Conservation (phyloP, 768 basidiomycete species). For the Pleurotus pulmonarius region DNA sequence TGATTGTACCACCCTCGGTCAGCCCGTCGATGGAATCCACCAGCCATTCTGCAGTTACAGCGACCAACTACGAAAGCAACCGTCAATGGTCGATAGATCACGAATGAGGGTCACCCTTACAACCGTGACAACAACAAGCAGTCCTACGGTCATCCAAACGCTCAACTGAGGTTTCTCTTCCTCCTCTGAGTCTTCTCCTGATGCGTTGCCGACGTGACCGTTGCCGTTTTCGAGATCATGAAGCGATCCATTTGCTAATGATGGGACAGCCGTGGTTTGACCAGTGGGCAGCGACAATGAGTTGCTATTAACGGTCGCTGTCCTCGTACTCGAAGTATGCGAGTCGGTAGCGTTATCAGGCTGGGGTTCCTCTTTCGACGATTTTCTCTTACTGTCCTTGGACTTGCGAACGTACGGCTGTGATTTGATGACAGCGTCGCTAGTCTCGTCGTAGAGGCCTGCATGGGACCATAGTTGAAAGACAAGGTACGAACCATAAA, state of each 20-base stretch:
- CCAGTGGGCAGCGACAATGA: neutral
- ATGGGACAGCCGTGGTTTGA: conserved; percentile 1
- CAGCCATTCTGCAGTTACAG: conserved; percentile 64
- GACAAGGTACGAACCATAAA: conserved; percentile 67
- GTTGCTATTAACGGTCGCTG: neutral
- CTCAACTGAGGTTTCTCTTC: conserved; percentile 56
- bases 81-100: too few species aligned
- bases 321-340: neutral
- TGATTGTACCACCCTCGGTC: conserved; percentile 51
- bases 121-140: conserved; percentile 60
- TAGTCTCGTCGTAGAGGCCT: conserved; percentile 56
- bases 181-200: conserved; percentile 27
- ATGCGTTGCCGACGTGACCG: neutral
- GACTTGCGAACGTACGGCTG: conserved; percentile 24
- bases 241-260: conserved; percentile 11
- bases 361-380: conserved; percentile 13
- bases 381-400: conserved; percentile 22
- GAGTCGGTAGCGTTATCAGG: neutral
- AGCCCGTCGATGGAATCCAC: conserved; percentile 82
- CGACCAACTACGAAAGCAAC: conserved; percentile 41
- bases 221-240: conserved; percentile 7
- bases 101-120: conserved; percentile 33
- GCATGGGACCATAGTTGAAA: conserved; percentile 82
- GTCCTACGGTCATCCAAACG: conserved; percentile 43
- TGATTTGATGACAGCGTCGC: conserved; percentile 28